phyloP scores from a whole-genome alignment of 2,329 filamentous ascomycete genomes.

The Claviceps monticola region DNA sequence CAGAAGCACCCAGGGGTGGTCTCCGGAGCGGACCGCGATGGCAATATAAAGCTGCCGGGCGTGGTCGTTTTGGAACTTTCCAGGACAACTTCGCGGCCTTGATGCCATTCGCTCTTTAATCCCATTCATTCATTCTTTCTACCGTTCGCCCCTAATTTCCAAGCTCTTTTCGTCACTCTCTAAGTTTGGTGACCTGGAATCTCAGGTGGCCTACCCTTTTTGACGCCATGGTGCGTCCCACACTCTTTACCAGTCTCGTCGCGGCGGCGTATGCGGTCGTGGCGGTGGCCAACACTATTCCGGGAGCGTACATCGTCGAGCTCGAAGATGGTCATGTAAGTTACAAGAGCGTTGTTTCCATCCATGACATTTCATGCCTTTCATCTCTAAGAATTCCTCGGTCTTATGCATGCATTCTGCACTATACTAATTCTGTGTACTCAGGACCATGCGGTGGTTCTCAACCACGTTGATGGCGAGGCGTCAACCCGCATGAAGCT shows the following conservation, averaged over 20 bases:
- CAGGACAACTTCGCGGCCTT: neutral
- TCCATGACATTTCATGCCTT: neutral
- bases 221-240: slow-evolving; percentile 6
- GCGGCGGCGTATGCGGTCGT: slow-evolving; percentile 15
- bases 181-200: neutral
- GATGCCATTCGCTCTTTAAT: neutral
- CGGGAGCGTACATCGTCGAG: slow-evolving; percentile 39
- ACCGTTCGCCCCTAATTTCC: neutral
- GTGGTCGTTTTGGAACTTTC: neutral
- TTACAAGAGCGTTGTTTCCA: neutral
- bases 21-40: neutral
- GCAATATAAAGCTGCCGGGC: neutral
- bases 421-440: too few species aligned
- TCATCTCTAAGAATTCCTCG: neutral
- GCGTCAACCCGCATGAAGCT: slow-evolving; percentile 32
- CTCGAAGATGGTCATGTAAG: slow-evolving; percentile 34
- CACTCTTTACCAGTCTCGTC: slow-evolving; percentile 6
- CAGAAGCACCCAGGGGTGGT: neutral
- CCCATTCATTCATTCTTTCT: neutral
- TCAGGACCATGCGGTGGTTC: slow-evolving; percentile 3
- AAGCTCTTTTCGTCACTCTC: neutral
- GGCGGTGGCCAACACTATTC: slow-evolving; percentile 19
- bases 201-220: neutral
- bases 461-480: slow-evolving; percentile 5
- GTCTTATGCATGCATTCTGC: too few species aligned